Conservation (phyloP, 306 rosid species). For the Argentina anserina region DNA sequence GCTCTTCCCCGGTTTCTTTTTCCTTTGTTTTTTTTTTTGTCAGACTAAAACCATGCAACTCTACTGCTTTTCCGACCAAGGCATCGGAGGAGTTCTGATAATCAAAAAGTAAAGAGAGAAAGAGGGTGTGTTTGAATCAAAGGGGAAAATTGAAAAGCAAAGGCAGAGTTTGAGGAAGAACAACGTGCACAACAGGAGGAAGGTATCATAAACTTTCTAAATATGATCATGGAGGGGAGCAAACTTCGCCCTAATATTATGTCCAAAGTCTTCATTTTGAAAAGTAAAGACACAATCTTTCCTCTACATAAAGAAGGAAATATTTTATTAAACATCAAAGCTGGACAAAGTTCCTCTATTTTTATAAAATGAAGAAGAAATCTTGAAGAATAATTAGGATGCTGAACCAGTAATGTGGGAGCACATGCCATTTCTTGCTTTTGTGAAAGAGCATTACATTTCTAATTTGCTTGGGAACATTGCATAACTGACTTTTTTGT, state of each 20-base stretch:
- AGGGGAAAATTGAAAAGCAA: slow-evolving; percentile 11
- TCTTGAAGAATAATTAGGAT: not conserved
- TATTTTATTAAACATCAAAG: not conserved
- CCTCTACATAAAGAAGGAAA: not conserved
- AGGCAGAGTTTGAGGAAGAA: slow-evolving; percentile 28
- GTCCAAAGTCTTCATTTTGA: slow-evolving; percentile 35
- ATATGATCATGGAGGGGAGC: slow-evolving; percentile 85
- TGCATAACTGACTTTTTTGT: not conserved
- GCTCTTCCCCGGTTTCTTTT: not conserved
- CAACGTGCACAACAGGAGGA: slow-evolving; percentile 39
- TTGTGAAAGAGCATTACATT: slow-evolving; percentile 4
- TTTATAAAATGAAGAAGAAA: not conserved
- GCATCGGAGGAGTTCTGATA: not conserved
- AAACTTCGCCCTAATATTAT: slow-evolving; percentile 54
- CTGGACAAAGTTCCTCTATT: not conserved
- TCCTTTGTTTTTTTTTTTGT: slow-evolving; percentile 21
- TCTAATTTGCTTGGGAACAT: slow-evolving; percentile 9
- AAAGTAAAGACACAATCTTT: not conserved
- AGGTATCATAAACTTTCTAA: slow-evolving; percentile 35
- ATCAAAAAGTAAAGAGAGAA: slow-evolving; percentile 9
- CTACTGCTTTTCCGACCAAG: slow-evolving; percentile 13
- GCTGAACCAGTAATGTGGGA: slow-evolving; percentile 14
- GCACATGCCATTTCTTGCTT: slow-evolving; percentile 16
- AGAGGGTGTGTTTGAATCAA: not conserved
- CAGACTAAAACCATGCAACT: slow-evolving; percentile 33